Evolutionary conservation across 805 yeast species (phyloP).

Genomic region (Candida verbasci): DNA sequence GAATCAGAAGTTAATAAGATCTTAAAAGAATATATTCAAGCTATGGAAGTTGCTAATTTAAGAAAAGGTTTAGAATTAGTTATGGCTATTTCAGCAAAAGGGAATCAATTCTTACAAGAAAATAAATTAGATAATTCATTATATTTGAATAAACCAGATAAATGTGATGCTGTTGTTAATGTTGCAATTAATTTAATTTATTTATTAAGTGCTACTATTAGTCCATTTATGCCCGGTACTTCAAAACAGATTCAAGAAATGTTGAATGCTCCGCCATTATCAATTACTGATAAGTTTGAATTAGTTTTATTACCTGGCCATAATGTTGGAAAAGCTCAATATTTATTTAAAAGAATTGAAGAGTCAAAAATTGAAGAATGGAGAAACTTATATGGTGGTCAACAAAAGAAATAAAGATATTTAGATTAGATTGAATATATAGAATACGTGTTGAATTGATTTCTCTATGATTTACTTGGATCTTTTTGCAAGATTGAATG

Average conservation of each 20-base stretch:
- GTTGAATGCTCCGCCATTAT: constrained; percentile 75
- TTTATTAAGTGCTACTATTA: constrained; percentile 73
- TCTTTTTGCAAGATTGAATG: too few species aligned
- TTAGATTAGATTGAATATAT: constrained; percentile 6
- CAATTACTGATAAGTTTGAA: constrained; percentile 73
- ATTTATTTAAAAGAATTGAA: constrained; percentile 88
- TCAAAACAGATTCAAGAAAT: constrained; percentile 65
- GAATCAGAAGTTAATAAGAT: constrained; percentile 59
- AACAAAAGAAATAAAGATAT: too few species aligned
- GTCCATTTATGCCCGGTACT: constrained; percentile 90
- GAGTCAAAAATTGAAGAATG: constrained; percentile 82
- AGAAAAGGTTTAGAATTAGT: constrained; percentile 90
- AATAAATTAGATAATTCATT: constrained; percentile 89
- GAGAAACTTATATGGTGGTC: constrained; percentile 85
- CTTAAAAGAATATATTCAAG: constrained; percentile 56
- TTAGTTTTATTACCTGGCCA: constrained; percentile 74
- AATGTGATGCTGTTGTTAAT: constrained; percentile 88
- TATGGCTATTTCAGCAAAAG: constrained; percentile 87
- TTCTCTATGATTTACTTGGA: too few species aligned
- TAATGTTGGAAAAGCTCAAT: constrained; percentile 84
- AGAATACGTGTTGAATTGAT: background rate
- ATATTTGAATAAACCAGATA: constrained; percentile 68
- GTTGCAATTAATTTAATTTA: constrained; percentile 87
- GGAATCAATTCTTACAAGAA: constrained; percentile 93
- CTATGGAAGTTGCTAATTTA: constrained; percentile 74